Conservation (phyloP, 208 protist genomes). For the Leptomonas seymouri region DNA sequence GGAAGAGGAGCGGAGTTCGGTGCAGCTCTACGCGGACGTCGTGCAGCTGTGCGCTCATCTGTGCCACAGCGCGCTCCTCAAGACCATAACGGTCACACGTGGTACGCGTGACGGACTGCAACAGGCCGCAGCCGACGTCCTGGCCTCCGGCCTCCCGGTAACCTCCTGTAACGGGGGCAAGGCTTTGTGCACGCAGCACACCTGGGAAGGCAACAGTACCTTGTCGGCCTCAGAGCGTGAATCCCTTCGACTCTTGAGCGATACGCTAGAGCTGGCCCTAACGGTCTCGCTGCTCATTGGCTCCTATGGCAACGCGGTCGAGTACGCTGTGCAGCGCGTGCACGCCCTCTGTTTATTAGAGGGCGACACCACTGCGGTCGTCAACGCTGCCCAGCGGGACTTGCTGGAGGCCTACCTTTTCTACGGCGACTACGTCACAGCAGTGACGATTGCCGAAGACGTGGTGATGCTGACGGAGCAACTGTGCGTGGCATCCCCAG, state of each 20-base stretch:
- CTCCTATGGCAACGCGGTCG: slow-evolving; percentile 35
- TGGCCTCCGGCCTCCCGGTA: slow-evolving; percentile 10
- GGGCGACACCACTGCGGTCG: slow-evolving; percentile 41
- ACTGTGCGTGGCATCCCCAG: slow-evolving; percentile 27
- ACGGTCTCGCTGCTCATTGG: slow-evolving; percentile 45
- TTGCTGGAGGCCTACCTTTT: slow-evolving; percentile 50
- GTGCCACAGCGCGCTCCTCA: slow-evolving; percentile 38
- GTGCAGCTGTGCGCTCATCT: slow-evolving; percentile 40
- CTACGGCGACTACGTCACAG: slow-evolving; percentile 50
- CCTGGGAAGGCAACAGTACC: slow-evolving; percentile 5
- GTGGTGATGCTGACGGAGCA: slow-evolving; percentile 50
- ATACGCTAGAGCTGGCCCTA: slow-evolving; percentile 45
- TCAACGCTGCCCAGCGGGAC: slow-evolving; percentile 54
- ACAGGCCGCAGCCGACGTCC: slow-evolving; percentile 34
- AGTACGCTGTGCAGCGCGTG: slow-evolving; percentile 66
- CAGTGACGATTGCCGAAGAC: slow-evolving; percentile 50
- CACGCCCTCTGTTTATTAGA: slow-evolving; percentile 51
- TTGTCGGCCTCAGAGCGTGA: slow-evolving; percentile 28
- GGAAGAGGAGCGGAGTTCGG: slow-evolving; percentile 49
- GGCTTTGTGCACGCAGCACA: neutral
- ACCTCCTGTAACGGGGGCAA: neutral
- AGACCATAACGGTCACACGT: slow-evolving; percentile 39
- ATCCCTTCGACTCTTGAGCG: slow-evolving; percentile 32
- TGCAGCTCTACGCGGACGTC: slow-evolving; percentile 53
- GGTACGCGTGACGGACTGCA: slow-evolving; percentile 56